These are phyloP conservation scores for Microglena sp. DNA, from an alignment of 139 green algal genomes.

Conservation along the genomic window DNA sequence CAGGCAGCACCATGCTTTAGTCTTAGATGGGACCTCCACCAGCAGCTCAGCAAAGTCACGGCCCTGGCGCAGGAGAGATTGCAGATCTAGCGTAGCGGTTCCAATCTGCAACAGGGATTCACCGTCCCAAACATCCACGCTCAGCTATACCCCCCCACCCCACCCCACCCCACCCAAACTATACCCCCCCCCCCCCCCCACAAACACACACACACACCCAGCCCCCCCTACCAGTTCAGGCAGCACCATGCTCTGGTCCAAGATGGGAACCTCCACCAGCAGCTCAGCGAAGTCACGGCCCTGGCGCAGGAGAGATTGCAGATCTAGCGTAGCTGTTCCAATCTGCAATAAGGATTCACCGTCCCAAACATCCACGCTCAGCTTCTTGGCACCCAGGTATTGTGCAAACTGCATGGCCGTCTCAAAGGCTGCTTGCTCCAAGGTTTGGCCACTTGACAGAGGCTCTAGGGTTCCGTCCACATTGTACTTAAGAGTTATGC, in stretches of 20 bases:
- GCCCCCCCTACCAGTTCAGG: too few relatives aligned
- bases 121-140: conserved; percentile 59
- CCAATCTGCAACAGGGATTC: conserved; percentile 55
- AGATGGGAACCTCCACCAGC: conserved; percentile 47
- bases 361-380: conserved; percentile 61
- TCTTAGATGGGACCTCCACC: conserved; percentile 49
- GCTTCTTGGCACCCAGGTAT: conserved; percentile 38
- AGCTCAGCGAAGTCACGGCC: conserved; percentile 41
- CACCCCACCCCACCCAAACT: too few relatives aligned
- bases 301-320: conserved; percentile 52
- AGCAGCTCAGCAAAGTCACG: conserved; percentile 41
- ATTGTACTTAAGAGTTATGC: conserved; percentile 17
- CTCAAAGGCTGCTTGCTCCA: conserved; percentile 25
- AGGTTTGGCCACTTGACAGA: conserved; percentile 19
- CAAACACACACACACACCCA: too few relatives aligned
- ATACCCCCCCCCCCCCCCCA: too few relatives aligned
- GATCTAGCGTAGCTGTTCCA: conserved; percentile 31
- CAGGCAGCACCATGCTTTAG: too few relatives aligned
- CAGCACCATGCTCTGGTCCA: conserved; percentile 25
- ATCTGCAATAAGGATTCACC: conserved; percentile 52
- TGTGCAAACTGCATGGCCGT: conserved; percentile 34
- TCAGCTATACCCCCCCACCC: too few relatives aligned
- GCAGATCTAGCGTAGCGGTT: conserved; percentile 32
- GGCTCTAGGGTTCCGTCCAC: conserved; percentile 29
- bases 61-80: conserved; percentile 51